These are phyloP conservation scores for Gryganskiella cystojenkinii DNA, from an alignment of 192 early-diverging fungal genomes.

Conservation along the genomic window DNA sequence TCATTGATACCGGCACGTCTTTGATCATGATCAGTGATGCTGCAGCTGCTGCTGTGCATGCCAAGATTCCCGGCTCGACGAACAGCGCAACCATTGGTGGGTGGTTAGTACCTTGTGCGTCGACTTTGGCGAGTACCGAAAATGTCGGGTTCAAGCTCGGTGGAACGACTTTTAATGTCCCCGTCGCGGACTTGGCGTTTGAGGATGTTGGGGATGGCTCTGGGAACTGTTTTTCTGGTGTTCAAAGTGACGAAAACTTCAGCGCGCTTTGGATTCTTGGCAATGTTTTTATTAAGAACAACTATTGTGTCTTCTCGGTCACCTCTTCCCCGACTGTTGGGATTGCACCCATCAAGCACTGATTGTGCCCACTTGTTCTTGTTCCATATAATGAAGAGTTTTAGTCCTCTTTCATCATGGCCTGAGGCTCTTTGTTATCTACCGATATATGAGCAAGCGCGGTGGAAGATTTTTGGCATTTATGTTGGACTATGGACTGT, in stretches of 20 bases:
- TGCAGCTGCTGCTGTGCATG: constrained; percentile 62
- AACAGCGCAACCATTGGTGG: constrained; percentile 15
- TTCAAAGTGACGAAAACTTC: constrained; percentile 33
- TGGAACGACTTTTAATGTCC: constrained; percentile 45
- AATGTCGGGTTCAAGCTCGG: constrained; percentile 48
- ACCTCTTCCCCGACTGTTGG: constrained; percentile 64
- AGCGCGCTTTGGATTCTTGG: constrained; percentile 61
- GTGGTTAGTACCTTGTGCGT: constrained; percentile 37
- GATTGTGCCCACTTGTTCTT: too few species aligned
- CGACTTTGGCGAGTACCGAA: constrained; percentile 7
- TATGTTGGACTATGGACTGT: too few species aligned
- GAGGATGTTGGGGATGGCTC: constrained; percentile 1
- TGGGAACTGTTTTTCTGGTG: constrained; percentile 21
- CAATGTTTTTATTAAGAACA: constrained; percentile 72
- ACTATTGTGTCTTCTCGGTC: constrained; percentile 70
- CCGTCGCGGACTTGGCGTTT: constrained; percentile 43
- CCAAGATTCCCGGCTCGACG: constrained; percentile 54
- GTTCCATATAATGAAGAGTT: too few species aligned
- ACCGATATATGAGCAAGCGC: too few species aligned
- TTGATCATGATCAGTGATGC: constrained; percentile 64
- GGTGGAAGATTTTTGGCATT: too few species aligned
- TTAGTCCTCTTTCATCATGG: too few species aligned
- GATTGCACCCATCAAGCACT: constrained; percentile 59
- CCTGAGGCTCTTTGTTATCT: too few species aligned
- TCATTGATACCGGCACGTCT: constrained; percentile 75